Percentiles rank a stretch among this genome's conserved stretches.
phyloP scores from a whole-genome alignment of 805 yeast species.

The Martiniozyma abietophila region DNA sequence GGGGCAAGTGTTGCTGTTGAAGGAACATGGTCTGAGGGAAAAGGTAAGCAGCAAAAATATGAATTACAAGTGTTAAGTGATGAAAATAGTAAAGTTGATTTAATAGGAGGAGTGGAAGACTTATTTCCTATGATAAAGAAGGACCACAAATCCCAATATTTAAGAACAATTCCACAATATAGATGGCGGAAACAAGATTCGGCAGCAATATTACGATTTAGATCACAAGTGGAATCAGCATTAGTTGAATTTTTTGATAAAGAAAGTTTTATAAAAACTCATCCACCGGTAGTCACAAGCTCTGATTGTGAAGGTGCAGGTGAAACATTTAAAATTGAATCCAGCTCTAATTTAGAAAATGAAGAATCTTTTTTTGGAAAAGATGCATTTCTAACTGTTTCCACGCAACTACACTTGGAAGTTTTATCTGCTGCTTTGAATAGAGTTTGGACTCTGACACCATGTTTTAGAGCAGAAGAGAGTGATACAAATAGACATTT shows the following conservation, averaged over 20 bases:
- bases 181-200: conserved; percentile 66
- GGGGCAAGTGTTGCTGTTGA: conserved; percentile 29
- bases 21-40: conserved; percentile 32
- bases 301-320: conserved; percentile 98
- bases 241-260: conserved; percentile 45
- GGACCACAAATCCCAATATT: conserved; percentile 50
- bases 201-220: conserved; percentile 57
- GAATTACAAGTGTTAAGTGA: conserved; percentile 38
- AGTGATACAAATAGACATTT: conserved; percentile 88
- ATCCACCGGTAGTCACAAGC: conserved; percentile 80
- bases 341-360: conserved; percentile 19
- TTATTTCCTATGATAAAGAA: conserved; percentile 82
- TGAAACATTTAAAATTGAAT: conserved; percentile 59
- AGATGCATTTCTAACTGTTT: conserved; percentile 71
- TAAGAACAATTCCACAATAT: conserved; percentile 66
- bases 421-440: conserved; percentile 63
- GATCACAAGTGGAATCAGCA: conserved; percentile 55
- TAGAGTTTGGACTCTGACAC: conserved; percentile 81
- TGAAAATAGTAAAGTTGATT: conserved; percentile 24
- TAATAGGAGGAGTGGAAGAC: conserved; percentile 55
- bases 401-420: conserved; percentile 88
- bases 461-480: conserved; percentile 90
- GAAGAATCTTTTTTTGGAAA: conserved; percentile 48
- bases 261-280: conserved; percentile 55
- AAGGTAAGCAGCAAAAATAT: conserved; percentile 42